Percentiles rank a stretch among this genome's conserved stretches.
Evolutionary conservation across 2,329 filamentous ascomycete species (phyloP).

Genomic region (Cercospora janseana): DNA sequence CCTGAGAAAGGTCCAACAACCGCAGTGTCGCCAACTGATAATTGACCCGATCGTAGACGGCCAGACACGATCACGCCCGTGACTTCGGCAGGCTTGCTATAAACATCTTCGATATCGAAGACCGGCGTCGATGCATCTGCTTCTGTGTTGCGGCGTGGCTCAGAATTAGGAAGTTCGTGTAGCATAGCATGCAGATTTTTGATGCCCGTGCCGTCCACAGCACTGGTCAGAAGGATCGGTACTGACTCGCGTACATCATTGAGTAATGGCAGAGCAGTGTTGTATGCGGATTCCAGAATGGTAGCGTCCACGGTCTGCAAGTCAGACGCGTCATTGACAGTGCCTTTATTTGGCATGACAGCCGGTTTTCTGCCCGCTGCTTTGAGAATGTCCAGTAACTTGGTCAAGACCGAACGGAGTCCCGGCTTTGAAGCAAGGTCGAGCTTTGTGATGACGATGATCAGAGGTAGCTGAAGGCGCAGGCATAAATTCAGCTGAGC

Average conservation of each 20-base stretch:
- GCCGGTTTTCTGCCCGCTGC: constrained; percentile 69
- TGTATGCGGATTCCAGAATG: constrained; percentile 55
- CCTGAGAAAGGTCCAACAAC: constrained; percentile 68
- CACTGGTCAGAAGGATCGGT: constrained; percentile 84
- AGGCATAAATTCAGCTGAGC: constrained; percentile 84
- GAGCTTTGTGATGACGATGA: constrained; percentile 85
- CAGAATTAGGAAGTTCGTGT: constrained; percentile 66
- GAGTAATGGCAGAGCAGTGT: constrained; percentile 54
- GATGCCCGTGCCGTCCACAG: constrained; percentile 80
- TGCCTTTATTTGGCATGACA: constrained; percentile 55
- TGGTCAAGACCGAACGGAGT: constrained; percentile 67
- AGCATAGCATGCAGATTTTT: constrained; percentile 79
- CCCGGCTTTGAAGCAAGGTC: constrained; percentile 76
- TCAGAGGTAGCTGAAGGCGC: constrained; percentile 72
- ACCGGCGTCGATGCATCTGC: constrained; percentile 44
- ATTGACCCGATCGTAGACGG: constrained; percentile 72
- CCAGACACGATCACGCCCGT: constrained; percentile 69
- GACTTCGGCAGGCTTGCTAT: constrained; percentile 56
- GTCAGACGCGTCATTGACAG: constrained; percentile 43
- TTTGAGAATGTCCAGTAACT: constrained; percentile 75
- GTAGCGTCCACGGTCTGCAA: constrained; percentile 60
- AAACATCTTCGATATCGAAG: constrained; percentile 90
- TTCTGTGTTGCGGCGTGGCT: constrained; percentile 41
- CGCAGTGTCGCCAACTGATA: constrained; percentile 75
- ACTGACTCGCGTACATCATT: constrained; percentile 55